Evolutionary conservation across 768 basidiomycete genomes (phyloP).

Genomic region (Neoboletus magnificus): DNA sequence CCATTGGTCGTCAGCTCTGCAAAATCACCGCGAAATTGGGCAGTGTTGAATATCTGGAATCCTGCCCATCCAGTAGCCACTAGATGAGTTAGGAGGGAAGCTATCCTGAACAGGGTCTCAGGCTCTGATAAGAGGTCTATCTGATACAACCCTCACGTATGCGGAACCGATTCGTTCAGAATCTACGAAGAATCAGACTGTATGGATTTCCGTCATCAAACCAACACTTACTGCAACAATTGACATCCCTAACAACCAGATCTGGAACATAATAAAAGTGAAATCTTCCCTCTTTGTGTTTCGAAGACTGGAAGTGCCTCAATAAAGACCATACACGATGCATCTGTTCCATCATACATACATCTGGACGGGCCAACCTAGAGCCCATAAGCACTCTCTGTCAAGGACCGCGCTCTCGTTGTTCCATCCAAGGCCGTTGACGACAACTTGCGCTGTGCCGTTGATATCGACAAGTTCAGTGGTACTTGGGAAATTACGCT

Average conservation of each 20-base stretch:
- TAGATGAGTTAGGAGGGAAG: constrained; percentile 69
- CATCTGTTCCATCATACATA: constrained; percentile 36
- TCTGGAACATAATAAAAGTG: constrained; percentile 72
- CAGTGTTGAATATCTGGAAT: constrained; percentile 62
- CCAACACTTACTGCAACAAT: constrained; percentile 47
- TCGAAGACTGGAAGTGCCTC: constrained; percentile 44
- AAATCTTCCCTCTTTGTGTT: constrained; percentile 78
- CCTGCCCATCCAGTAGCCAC: constrained; percentile 71
- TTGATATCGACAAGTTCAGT: not conserved
- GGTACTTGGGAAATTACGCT: constrained; percentile 1
- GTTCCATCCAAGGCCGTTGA: constrained; percentile 35
- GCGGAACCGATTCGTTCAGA: constrained; percentile 78
- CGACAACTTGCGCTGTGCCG: constrained; percentile 17
- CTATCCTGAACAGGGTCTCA: constrained; percentile 37
- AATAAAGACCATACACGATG: not conserved
- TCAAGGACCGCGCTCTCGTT: constrained; percentile 39
- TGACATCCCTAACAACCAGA: constrained; percentile 81
- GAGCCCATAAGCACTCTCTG: constrained; percentile 50
- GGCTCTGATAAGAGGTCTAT: not conserved
- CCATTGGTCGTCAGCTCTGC: constrained; percentile 56
- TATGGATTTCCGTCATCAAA: constrained; percentile 18
- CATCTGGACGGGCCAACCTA: constrained; percentile 71
- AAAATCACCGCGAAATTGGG: constrained; percentile 37
- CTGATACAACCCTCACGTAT: constrained; percentile 39
- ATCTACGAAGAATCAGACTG: constrained; percentile 19